Percentiles rank a stretch among this genome's conserved stretches.
phyloP scores from a whole-genome alignment of 1,284 basidiomycete species.

The Ustilago bromivora region DNA sequence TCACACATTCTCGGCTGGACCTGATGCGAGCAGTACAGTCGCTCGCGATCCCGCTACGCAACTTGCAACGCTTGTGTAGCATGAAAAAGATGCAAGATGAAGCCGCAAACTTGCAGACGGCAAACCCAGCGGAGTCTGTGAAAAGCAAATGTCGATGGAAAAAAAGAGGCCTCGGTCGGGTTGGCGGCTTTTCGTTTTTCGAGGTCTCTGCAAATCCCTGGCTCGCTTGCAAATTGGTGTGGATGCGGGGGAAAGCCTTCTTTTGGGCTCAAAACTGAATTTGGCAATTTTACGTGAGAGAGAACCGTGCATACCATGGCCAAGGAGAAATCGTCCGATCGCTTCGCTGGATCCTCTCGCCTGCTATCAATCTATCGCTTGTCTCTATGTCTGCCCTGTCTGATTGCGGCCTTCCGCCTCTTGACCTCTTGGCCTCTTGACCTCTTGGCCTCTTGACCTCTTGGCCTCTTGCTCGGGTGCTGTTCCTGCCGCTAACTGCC shows the following conservation, averaged over 20 bases:
- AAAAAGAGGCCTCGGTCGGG: conserved; percentile 3
- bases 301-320: conserved; percentile 6
- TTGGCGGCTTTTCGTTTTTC: conserved; percentile 1
- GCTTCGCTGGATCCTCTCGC: conserved; percentile 4
- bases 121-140: not conserved
- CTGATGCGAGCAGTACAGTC: conserved; percentile 11
- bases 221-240: not conserved
- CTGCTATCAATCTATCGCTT: not conserved
- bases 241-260: conserved; percentile 13
- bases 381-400: not conserved
- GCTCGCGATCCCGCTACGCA: conserved; percentile 7
- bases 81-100: not conserved
- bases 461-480: not conserved
- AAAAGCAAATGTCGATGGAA: not conserved
- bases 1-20: not conserved
- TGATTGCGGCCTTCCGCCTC: not conserved
- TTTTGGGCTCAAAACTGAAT: conserved; percentile 4
- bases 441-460: not conserved
- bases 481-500: conserved; percentile 7
- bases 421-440: not conserved
- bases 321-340: not conserved
- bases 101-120: not conserved
- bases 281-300: conserved; percentile 8
- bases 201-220: not conserved
- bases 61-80: not conserved